Evolutionary conservation across 176 grass and related monocot species (phyloP).

Genomic region (Hordeum marinum): DNA sequence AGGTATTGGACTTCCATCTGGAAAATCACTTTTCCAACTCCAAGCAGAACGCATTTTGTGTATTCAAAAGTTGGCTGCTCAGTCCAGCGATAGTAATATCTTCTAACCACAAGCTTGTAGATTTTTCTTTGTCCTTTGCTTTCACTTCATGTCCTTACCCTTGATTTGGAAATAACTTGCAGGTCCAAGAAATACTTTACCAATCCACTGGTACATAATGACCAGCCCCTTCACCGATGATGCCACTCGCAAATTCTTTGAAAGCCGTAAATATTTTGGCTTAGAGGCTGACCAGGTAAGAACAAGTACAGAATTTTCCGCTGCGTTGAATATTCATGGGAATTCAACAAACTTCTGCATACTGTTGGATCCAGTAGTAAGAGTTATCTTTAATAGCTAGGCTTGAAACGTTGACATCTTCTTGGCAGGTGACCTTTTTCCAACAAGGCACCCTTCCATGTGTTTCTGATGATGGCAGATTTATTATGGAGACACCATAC

Average conservation of each 20-base stretch:
- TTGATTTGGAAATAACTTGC: slow-evolving; percentile 30
- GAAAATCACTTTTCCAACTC: slow-evolving; percentile 97
- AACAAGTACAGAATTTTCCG: not conserved
- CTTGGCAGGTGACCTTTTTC: slow-evolving; percentile 88
- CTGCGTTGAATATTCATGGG: not conserved
- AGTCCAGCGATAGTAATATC: slow-evolving; percentile 73
- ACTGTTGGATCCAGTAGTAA: not conserved
- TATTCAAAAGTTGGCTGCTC: slow-evolving; percentile 89
- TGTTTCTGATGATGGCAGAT: slow-evolving; percentile 84
- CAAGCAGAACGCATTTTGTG: slow-evolving; percentile 92
- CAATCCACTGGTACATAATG: slow-evolving; percentile 97
- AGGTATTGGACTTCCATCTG: slow-evolving; percentile 94
- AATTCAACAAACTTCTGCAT: slow-evolving; percentile 5
- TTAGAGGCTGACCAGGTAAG: slow-evolving; percentile 88
- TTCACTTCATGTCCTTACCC: not conserved
- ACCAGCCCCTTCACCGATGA: slow-evolving; percentile 94
- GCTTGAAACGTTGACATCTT: slow-evolving; percentile 19
- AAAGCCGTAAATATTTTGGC: slow-evolving; percentile 90
- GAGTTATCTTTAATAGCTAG: slow-evolving; percentile 18
- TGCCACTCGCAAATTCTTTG: slow-evolving; percentile 82
- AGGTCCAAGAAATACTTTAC: slow-evolving; percentile 50
- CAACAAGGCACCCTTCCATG: slow-evolving; percentile 99
- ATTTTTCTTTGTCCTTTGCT: not conserved
- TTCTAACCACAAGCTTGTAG: not conserved
- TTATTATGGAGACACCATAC: slow-evolving; percentile 97